Evolutionary conservation across 345 rosid species (phyloP), one percentile per base, ranked within the genome.

Genomic region (Turnera subulata): DNA sequence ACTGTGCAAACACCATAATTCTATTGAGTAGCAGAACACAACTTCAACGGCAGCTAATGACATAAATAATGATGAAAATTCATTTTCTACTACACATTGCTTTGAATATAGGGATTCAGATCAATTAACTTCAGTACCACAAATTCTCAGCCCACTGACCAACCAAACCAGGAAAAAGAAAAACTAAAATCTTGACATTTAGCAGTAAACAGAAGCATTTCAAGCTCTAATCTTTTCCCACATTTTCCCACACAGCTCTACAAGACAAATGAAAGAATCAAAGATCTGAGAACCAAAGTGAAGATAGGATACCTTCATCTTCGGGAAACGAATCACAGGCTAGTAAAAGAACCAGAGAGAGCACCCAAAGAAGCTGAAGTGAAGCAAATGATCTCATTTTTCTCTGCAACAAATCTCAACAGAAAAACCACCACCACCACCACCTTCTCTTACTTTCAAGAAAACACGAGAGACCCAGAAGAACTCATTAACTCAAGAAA

Each of bases 231-330:
- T 25, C 4, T 46, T 32, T 56, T 10, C 46, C 58, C 11, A 21
- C 56, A 56, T 55, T 60, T 61, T 53, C 73, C 64, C 66, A 58
- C 69, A 64, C 62, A 59, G 51, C 22, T 63, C 40, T 53, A 11
- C n/a, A 55, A 24, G 16, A 10, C 22, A n/a, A 26, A 26, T 18
- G 18, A 48, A 66, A 61, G 47, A 74, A 53, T 45, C 79, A 74
- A 29, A 82, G 96, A 93, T 85, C 91, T 77, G 79, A 65, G 56
- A 60, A 63, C 20, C 25, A 1, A 46, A 70, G 37, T 17, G n/a
- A 23, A 14, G 43, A 17, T 58, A 13, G 24, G 63, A 33, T 68
- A 90, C 99, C 92, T 82, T 94, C 99, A 65, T 76, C 82, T 52
- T 58, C 18, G 4, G 80, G 46, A 74, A 85, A 84, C 10, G 84